phyloP scores from a whole-genome alignment of 768 basidiomycete genomes.

The Phylloporus rhodoxanthus region DNA sequence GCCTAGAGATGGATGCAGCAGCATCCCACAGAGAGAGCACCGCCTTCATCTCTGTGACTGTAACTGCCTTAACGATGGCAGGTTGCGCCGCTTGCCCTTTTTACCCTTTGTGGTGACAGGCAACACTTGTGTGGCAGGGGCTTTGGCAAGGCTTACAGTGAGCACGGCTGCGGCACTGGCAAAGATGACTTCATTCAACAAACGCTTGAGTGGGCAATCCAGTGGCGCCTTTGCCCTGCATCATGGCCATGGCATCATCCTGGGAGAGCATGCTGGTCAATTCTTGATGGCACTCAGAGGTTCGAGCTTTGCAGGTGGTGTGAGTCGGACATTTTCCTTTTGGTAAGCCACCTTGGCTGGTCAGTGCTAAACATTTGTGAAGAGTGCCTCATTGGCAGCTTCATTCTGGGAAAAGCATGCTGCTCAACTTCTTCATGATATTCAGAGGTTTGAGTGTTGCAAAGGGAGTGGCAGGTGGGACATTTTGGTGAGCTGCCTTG shows the following conservation, averaged over 20 bases:
- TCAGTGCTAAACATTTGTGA: constrained; percentile 18
- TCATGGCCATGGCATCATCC: constrained; percentile 20
- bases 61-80: constrained; percentile 10
- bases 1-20: no score
- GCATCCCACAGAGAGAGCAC: constrained; percentile 14
- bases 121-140: constrained; percentile 8
- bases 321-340: constrained; percentile 25
- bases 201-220: constrained; percentile 17
- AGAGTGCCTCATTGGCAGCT: constrained; percentile 22
- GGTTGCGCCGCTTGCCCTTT: constrained; percentile 19
- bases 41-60: constrained; percentile 14
- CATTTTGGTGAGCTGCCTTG: constrained; percentile 19
- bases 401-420: constrained; percentile 24
- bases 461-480: constrained; percentile 11
- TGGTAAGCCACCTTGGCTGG: constrained; percentile 16
- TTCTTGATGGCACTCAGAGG: constrained; percentile 19
- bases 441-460: constrained; percentile 20
- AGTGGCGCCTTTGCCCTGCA: constrained; percentile 12
- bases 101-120: constrained; percentile 14
- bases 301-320: constrained; percentile 17
- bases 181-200: constrained; percentile 25
- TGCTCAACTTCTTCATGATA: constrained; percentile 23
- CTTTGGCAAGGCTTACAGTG: no score
- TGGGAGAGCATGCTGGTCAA: constrained; percentile 25
- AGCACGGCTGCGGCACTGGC: no score